Conservation (phyloP, 768 basidiomycete species). For the Boletus tomentosulus region DNA sequence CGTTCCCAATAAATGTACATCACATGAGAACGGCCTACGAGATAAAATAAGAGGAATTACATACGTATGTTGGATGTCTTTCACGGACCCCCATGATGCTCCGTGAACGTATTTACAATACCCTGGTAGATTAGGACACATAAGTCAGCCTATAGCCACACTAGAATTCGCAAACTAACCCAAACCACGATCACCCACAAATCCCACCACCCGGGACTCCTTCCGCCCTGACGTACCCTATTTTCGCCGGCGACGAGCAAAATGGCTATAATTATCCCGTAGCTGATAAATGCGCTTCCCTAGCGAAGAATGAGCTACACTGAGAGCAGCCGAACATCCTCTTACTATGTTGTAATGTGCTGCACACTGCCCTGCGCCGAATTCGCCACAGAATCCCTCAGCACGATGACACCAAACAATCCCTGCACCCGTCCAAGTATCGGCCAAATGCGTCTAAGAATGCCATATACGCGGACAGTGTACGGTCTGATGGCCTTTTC, state of each 20-base stretch:
- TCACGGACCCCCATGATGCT: conserved; percentile 82
- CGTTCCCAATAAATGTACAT: conserved; percentile 47
- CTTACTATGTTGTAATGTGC: conserved; percentile 80
- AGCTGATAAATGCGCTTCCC: conserved; percentile 88
- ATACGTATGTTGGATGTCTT: conserved; percentile 94
- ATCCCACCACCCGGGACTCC: conserved; percentile 84
- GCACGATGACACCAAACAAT: conserved; percentile 75
- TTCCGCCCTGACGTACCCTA: conserved; percentile 68
- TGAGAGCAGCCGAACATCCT: background rate
- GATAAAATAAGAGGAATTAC: conserved; percentile 24
- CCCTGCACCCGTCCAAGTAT: conserved; percentile 87
- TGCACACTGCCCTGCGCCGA: conserved; percentile 74
- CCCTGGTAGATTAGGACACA: conserved; percentile 5
- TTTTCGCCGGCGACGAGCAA: conserved; percentile 71
- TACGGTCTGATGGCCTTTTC: conserved; percentile 70
- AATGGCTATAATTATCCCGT: conserved; percentile 77
- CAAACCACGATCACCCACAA: conserved; percentile 61
- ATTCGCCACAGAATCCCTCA: conserved; percentile 74
- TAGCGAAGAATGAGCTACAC: conserved; percentile 14
- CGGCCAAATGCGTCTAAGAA: conserved; percentile 83
- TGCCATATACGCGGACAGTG: conserved; percentile 64
- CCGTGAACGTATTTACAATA: conserved; percentile 87
- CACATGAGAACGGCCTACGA: conserved; percentile 1
- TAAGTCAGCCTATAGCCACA: background rate
- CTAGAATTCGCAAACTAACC: conserved; percentile 34